Evolutionary conservation across 306 rosid genomes (phyloP).

Genomic region (Aeschynomene evenia): DNA sequence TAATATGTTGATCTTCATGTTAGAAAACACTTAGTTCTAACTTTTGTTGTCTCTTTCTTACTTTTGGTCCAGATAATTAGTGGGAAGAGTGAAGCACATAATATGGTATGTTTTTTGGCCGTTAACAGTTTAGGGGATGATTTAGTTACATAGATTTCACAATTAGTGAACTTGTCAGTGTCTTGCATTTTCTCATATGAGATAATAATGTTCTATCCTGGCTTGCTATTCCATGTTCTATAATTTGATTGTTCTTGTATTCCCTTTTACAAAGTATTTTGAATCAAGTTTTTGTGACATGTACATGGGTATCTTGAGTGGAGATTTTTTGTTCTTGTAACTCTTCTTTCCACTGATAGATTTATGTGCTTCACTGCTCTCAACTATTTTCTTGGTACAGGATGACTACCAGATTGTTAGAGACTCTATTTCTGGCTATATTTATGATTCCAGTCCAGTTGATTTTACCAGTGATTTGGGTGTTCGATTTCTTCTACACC

Average conservation of each 20-base stretch:
- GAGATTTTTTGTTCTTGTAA: slow-evolving; percentile 15
- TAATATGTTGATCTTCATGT: slow-evolving; percentile 8
- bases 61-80: slow-evolving; percentile 66
- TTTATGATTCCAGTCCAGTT: slow-evolving; percentile 95
- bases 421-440: slow-evolving; percentile 78
- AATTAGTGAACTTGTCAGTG: background rate
- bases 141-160: slow-evolving; percentile 21
- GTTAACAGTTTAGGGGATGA: slow-evolving; percentile 15
- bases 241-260: slow-evolving; percentile 19
- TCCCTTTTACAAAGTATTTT: slow-evolving; percentile 6
- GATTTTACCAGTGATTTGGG: slow-evolving; percentile 97
- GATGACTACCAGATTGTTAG: slow-evolving; percentile 72
- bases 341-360: slow-evolving; percentile 16
- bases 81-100: slow-evolving; percentile 57
- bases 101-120: slow-evolving; percentile 56
- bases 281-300: slow-evolving; percentile 1
- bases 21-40: slow-evolving; percentile 10
- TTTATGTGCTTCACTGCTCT: slow-evolving; percentile 16
- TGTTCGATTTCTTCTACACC: slow-evolving; percentile 77
- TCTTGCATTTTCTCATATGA: slow-evolving; percentile 9
- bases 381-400: slow-evolving; percentile 43
- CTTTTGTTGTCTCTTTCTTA: slow-evolving; percentile 22
- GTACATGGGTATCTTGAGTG: background rate
- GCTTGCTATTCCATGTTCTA: background rate
- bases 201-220: background rate